Evolutionary conservation across 257 asterid species (phyloP).

Genomic region (Cruciata laevipes): DNA sequence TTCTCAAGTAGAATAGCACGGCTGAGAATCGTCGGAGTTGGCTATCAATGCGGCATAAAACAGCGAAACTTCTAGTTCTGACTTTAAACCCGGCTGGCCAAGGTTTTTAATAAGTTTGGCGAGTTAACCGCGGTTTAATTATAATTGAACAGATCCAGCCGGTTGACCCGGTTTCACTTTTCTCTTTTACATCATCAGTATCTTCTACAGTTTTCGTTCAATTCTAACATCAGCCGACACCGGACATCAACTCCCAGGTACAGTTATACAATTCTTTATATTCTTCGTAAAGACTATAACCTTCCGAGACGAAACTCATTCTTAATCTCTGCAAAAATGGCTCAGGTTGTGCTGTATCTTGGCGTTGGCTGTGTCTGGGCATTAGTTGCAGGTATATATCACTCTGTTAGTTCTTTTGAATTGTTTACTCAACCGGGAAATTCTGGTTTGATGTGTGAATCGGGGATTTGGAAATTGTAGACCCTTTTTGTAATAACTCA

Average conservation of each 20-base stretch:
- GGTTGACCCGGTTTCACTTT: not conserved
- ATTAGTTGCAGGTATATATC: slow-evolving; percentile 58
- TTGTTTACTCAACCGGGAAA: not conserved
- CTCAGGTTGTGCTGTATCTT: slow-evolving; percentile 87
- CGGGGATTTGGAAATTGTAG: not conserved
- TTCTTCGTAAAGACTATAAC: not conserved
- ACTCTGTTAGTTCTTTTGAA: not conserved
- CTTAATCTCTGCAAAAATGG: not conserved
- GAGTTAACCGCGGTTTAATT: not conserved
- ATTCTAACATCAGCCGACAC: not conserved
- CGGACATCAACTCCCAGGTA: slow-evolving; percentile 25
- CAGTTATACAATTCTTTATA: too few relatives aligned
- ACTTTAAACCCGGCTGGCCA: not conserved
- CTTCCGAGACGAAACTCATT: not conserved
- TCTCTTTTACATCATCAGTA: too few relatives aligned
- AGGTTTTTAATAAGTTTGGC: not conserved
- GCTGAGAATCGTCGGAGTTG: not conserved
- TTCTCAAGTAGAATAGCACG: not conserved
- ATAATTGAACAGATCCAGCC: not conserved
- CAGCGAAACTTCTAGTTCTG: not conserved
- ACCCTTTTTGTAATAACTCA: too few relatives aligned
- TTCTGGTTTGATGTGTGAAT: not conserved
- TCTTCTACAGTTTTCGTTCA: too few relatives aligned
- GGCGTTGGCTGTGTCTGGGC: slow-evolving; percentile 76
- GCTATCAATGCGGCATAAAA: not conserved